Evolutionary conservation across 129 eudicot genomes (phyloP).

Genomic region (Gnaphalium uliginosum): DNA sequence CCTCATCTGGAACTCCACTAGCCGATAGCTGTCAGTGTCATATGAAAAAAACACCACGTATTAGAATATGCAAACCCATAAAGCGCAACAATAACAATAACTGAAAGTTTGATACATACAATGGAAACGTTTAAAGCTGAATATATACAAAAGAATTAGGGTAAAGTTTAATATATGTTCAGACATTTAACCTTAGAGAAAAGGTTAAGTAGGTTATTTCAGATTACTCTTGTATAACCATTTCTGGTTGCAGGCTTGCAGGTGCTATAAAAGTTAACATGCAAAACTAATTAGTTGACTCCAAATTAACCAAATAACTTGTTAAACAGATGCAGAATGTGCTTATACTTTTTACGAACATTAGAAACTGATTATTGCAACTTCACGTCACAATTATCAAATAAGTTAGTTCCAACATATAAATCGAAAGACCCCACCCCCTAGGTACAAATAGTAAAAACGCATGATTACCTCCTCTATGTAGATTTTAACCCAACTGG

Average conservation of each 20-base stretch:
- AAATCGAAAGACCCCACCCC: no score
- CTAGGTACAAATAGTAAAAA: not conserved
- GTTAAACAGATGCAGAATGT: not conserved
- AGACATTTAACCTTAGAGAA: no score
- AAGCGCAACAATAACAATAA: no score
- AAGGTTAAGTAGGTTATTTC: no score
- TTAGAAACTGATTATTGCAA: not conserved
- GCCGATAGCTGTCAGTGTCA: constrained; percentile 52
- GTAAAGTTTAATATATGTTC: no score
- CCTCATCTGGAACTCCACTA: constrained; percentile 63
- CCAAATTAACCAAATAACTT: not conserved
- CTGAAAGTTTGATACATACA: no score
- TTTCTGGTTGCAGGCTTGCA: not conserved
- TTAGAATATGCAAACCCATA: not conserved
- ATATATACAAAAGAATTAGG: no score
- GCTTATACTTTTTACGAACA: not conserved
- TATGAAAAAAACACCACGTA: not conserved
- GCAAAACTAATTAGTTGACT: not conserved
- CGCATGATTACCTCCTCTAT: constrained; percentile 72
- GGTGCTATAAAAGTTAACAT: not conserved
- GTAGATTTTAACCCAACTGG: constrained; percentile 80
- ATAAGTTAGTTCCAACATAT: not conserved
- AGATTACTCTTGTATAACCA: not conserved
- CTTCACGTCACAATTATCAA: not conserved
- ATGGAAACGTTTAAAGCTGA: no score